Percentiles rank a stretch among this genome's conserved stretches.
Evolutionary conservation across 23 red algal species (phyloP).

Genomic region (Gracilaria domingensis): DNA sequence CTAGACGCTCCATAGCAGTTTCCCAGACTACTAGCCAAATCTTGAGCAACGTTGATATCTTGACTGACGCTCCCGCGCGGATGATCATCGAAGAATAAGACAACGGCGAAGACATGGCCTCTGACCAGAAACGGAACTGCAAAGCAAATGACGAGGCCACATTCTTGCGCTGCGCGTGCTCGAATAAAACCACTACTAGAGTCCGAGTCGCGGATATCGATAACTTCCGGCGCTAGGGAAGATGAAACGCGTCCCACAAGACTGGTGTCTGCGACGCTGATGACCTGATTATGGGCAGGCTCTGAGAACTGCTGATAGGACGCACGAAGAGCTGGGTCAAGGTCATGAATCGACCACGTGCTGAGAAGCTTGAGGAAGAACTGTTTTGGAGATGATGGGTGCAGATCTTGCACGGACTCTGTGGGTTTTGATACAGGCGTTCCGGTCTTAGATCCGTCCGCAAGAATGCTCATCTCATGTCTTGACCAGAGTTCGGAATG

Average conservation of each 20-base stretch:
- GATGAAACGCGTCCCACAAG: conserved; percentile 64
- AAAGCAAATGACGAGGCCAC: conserved; percentile 59
- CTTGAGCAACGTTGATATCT: conserved; percentile 53
- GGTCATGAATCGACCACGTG: conserved; percentile 31
- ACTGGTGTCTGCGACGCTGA: conserved; percentile 47
- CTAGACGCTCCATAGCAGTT: conserved; percentile 73
- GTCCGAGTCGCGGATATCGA: conserved; percentile 40
- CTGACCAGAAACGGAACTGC: conserved; percentile 71
- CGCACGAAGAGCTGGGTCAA: not conserved
- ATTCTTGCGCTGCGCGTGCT: conserved; percentile 26
- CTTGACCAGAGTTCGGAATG: conserved; percentile 77
- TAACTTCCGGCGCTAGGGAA: conserved; percentile 54
- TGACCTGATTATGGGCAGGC: conserved; percentile 18
- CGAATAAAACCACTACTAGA: conserved; percentile 43
- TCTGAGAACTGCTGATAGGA: conserved; percentile 47
- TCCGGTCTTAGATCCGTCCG: conserved; percentile 14
- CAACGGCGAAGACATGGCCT: conserved; percentile 65
- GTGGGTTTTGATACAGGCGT: conserved; percentile 33
- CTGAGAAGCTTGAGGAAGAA: conserved; percentile 67
- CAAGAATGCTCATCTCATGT: conserved; percentile 28
- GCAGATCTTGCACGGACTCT: conserved; percentile 54
- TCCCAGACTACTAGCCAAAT: conserved; percentile 60
- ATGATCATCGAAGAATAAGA: conserved; percentile 53
- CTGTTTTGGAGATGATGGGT: conserved; percentile 2
- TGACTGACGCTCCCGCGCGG: conserved; percentile 28